Conservation (phyloP, 2,329 filamentous ascomycete genomes). For the Clarireedia paspali region DNA sequence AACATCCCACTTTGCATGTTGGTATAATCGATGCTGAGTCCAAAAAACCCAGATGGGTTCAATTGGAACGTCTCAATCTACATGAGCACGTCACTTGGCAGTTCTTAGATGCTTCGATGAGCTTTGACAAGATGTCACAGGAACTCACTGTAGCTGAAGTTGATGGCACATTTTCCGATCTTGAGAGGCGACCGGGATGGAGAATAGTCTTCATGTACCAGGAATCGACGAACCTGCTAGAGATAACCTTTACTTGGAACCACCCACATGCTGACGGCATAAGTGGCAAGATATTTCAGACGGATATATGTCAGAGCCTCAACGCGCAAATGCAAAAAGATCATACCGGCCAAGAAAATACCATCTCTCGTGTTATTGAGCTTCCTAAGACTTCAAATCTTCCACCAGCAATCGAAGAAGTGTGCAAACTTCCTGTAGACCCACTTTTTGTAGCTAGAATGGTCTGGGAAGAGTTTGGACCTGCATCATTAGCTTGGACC, state of each 20-base stretch:
- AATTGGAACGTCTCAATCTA: background rate
- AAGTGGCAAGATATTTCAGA: background rate
- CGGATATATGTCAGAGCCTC: background rate
- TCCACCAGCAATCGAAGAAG: background rate
- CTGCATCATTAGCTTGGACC: background rate
- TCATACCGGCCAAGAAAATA: background rate
- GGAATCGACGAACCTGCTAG: background rate
- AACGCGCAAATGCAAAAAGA: background rate
- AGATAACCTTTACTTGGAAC: background rate
- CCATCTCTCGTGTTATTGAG: background rate
- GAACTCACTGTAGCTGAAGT: background rate
- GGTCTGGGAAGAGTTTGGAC: background rate
- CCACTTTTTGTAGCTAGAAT: background rate
- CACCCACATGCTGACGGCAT: background rate
- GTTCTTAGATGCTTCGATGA: background rate
- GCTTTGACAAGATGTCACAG: background rate
- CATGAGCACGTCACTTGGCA: background rate
- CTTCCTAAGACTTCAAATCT: background rate
- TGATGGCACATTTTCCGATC: background rate
- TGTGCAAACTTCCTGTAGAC: background rate
- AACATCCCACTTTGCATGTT: background rate
- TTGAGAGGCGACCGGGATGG: background rate
- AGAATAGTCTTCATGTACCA: background rate
- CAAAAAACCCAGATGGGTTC: background rate
- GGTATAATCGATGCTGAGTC: background rate